These are phyloP conservation scores for Rosa persica DNA, from an alignment of 306 rosid genomes.

Conservation along the genomic window DNA sequence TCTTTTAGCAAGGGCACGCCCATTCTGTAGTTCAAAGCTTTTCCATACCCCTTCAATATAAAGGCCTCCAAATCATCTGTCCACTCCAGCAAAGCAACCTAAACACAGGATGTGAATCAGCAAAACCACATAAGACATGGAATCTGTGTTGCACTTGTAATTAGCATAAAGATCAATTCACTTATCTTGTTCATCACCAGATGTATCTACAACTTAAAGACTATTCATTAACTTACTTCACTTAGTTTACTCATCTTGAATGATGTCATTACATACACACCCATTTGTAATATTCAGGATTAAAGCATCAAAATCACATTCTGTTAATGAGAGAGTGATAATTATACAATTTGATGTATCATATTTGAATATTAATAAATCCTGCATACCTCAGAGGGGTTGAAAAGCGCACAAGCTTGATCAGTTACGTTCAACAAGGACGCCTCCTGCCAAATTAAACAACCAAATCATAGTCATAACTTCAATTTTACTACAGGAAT, in stretches of 20 bases:
- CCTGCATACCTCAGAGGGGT: conserved; percentile 63
- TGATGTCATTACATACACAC: neutral
- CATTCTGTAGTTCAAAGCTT: conserved; percentile 77
- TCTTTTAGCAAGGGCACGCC: conserved; percentile 81
- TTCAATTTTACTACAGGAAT: conserved; percentile 14
- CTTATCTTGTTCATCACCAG: neutral
- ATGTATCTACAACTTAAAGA: neutral
- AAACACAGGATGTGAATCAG: conserved; percentile 20
- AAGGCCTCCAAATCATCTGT: conserved; percentile 76
- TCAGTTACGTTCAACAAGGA: conserved; percentile 75
- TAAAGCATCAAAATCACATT: neutral
- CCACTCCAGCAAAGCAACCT: conserved; percentile 87
- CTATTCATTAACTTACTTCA: neutral
- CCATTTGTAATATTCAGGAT: neutral
- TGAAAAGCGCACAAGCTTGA: conserved; percentile 82
- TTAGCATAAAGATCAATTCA: neutral
- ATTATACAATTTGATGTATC: neutral
- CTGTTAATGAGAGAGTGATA: neutral
- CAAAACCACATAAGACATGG: neutral
- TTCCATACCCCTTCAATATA: conserved; percentile 88
- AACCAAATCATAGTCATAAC: conserved; percentile 20
- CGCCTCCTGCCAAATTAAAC: conserved; percentile 73
- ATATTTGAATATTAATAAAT: conserved; percentile 7
- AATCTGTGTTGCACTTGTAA: neutral
- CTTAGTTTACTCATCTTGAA: neutral